These are phyloP conservation scores for Yamadazyma diospyri DNA, from an alignment of 1,139 yeast species.

Conservation along the genomic window DNA sequence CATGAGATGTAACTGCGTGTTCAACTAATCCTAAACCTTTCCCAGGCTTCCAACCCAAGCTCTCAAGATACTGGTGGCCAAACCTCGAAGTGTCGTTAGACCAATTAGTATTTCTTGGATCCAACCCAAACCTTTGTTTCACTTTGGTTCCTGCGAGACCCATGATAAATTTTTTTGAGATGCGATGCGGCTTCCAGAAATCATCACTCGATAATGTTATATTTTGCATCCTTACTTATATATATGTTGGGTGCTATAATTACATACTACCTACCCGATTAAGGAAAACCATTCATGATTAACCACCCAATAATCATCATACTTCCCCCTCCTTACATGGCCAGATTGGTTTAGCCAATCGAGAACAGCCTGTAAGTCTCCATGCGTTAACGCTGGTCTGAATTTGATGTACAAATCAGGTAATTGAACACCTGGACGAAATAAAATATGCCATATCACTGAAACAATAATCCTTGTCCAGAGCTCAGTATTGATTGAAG, in stretches of 20 bases:
- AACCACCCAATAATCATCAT: constrained; percentile 47
- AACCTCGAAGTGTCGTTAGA: constrained; percentile 80
- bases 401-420: constrained; percentile 30
- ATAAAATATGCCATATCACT: constrained; percentile 48
- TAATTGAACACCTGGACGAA: constrained; percentile 62
- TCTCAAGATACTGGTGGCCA: constrained; percentile 81
- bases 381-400: constrained; percentile 39
- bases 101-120: constrained; percentile 95
- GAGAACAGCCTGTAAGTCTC: constrained; percentile 50
- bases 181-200: constrained; percentile 10
- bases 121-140: constrained; percentile 84
- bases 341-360: constrained; percentile 54
- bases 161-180: constrained; percentile 35
- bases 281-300: constrained; percentile 51
- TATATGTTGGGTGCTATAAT: no score
- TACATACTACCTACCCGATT: no score
- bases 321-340: constrained; percentile 34
- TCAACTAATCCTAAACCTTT: constrained; percentile 74
- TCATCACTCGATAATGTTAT: background rate
- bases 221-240: constrained; percentile 1
- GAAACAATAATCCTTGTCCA: constrained; percentile 57
- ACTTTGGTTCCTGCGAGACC: constrained; percentile 86
- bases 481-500: constrained; percentile 52
- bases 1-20: constrained; percentile 69
- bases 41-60: constrained; percentile 92